A percentile compares a stretch with the other conserved stretches of the same genome.
These are phyloP conservation scores for Colletotrichum graminicola DNA, from an alignment of 2,329 filamentous ascomycete species.

Conservation along the genomic window DNA sequence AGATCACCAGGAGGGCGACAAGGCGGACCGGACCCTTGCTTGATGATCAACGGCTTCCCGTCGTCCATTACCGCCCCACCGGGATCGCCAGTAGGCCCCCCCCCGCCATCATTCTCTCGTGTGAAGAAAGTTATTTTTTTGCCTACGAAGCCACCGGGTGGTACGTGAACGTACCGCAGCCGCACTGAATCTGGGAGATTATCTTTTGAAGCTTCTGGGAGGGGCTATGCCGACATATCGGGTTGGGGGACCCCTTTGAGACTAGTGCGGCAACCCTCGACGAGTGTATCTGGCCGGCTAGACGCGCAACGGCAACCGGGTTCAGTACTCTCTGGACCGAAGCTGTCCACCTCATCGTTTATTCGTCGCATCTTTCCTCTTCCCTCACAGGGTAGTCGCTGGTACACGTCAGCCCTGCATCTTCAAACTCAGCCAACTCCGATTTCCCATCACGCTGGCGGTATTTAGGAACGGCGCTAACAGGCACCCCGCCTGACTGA, in stretches of 20 bases:
- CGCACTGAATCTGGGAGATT: neutral
- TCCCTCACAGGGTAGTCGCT: neutral
- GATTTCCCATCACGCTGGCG: conserved; percentile 9
- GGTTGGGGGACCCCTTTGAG: neutral
- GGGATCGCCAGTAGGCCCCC: conserved; percentile 7
- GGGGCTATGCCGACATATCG: conserved; percentile 10
- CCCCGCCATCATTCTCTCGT: conserved; percentile 1
- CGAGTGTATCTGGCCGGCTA: neutral
- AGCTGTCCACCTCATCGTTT: conserved; percentile 25
- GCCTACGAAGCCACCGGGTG: too few species aligned
- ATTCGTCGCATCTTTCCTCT: neutral
- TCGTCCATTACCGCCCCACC: neutral
- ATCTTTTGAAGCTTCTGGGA: conserved; percentile 8
- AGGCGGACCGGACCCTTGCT: conserved; percentile 17
- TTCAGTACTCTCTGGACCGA: neutral
- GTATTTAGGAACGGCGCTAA: conserved; percentile 8
- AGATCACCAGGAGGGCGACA: neutral
- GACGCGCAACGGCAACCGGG: neutral
- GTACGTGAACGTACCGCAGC: neutral
- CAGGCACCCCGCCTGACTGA: conserved; percentile 21
- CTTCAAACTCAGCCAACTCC: conserved; percentile 1
- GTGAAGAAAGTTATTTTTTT: conserved; percentile 2
- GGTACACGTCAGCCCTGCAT: conserved; percentile 1
- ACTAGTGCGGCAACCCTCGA: conserved; percentile 21
- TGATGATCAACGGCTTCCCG: conserved; percentile 34